Evolutionary conservation across 352 stramenopile genomes (phyloP).

Genomic region (Thraustochytrium sp.): DNA sequence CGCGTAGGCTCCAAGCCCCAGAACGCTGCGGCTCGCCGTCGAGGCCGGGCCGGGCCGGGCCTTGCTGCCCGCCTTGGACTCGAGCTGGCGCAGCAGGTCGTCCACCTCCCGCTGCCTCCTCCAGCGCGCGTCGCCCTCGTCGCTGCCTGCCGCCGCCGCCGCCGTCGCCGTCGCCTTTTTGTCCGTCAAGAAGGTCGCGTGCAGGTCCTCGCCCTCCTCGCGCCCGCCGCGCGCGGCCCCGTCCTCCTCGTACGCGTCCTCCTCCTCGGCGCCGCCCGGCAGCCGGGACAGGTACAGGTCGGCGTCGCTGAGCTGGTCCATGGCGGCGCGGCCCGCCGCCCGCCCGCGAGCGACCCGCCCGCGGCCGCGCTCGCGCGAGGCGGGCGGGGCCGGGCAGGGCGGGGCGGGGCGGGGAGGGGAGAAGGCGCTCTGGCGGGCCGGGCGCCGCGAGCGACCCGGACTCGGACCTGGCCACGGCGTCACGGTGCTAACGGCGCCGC

Average conservation of each 20-base stretch:
- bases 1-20: not conserved
- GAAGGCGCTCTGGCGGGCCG: too few relatives aligned
- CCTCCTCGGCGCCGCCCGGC: not conserved
- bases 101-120: too few relatives aligned
- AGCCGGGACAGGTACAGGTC: not conserved
- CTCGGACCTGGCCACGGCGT: too few relatives aligned
- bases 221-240: too few relatives aligned
- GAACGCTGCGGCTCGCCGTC: not conserved
- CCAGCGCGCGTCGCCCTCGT: too few relatives aligned
- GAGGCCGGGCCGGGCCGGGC: not conserved
- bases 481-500: too few relatives aligned
- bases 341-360: not conserved
- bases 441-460: too few relatives aligned
- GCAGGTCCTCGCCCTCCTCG: not conserved
- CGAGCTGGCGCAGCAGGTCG: not conserved
- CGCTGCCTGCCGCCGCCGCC: too few relatives aligned
- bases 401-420: too few relatives aligned
- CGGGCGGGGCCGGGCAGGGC: not conserved
- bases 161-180: not conserved
- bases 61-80: not conserved
- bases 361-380: not conserved
- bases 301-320: constrained; percentile 4
- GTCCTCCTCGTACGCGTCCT: too few relatives aligned
- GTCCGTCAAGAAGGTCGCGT: not conserved
- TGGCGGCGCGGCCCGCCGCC: not conserved